Percentiles rank a stretch among this genome's conserved stretches.
Evolutionary conservation across 2,329 filamentous ascomycete genomes (phyloP).

Genomic region (Helotiales sp.): DNA sequence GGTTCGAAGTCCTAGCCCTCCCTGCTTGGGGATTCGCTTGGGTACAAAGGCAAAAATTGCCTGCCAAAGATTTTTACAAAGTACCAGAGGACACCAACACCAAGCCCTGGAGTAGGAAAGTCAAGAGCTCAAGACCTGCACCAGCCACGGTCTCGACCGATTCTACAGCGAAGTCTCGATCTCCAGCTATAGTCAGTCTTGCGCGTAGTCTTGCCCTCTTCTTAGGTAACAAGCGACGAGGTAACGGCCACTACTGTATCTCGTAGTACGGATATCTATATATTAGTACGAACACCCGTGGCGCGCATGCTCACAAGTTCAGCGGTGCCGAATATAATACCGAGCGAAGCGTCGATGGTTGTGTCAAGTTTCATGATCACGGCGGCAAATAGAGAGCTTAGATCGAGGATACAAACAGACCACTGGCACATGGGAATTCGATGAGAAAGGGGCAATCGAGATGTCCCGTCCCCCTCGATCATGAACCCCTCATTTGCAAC

Average conservation of each 20-base stretch:
- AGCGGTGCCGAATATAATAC: background rate
- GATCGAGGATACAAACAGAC: background rate
- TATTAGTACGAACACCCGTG: background rate
- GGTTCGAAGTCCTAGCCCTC: background rate
- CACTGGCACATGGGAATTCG: background rate
- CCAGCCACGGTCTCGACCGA: background rate
- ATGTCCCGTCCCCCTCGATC: background rate
- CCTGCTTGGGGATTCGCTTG: background rate
- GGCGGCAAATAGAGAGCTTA: background rate
- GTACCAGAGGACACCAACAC: background rate
- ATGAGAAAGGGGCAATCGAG: background rate
- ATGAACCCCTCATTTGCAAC: background rate
- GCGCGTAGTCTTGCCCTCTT: background rate
- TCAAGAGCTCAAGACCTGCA: background rate
- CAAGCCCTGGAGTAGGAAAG: background rate
- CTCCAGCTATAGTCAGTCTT: background rate
- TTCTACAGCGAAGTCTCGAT: constrained; percentile 2
- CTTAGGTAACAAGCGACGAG: no score
- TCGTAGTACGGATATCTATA: background rate
- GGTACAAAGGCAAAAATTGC: background rate
- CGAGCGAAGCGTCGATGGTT: background rate
- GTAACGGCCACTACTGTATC: background rate
- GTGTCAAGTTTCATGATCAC: background rate
- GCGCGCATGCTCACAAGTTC: background rate
- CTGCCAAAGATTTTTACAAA: no score